Evolutionary conservation across 2,329 filamentous ascomycete genomes (phyloP), one percentile per base, ranked within the genome.

Genomic region (Ilyonectria destructans): DNA sequence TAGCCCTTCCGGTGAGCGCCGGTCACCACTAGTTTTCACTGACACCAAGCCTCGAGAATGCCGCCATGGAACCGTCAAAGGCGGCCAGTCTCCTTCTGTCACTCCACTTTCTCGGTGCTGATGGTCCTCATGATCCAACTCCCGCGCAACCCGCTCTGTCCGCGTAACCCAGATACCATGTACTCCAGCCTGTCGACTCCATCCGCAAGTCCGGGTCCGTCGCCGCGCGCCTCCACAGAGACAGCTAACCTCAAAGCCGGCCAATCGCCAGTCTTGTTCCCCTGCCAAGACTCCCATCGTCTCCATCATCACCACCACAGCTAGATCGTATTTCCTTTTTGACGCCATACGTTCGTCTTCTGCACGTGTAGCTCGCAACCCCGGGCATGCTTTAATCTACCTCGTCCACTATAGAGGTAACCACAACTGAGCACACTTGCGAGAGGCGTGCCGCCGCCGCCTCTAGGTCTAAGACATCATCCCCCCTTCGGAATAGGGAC

Each of bases 251-350:
- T 59, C 35, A 29, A 35, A 37, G 26, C n/a, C 21, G 17, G 55
- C 72, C 69, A 74, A 73, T 72, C 54, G 6, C 45, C 15, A 4
- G 21, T 31, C 8, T 9, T 51, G 7, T 6, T 66, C 67, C 73
- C 72, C 73, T 75, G 73, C 71, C 71, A 75, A 75, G 73, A 65
- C 35, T 64, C 64, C 52, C 55, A 43, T 62, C 40, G 61, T 61
- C 31, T 13, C 43, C 71, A 75, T 73, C 70, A 62, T 49, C 54
- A 45, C 58, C 45, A 62, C 58, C 31, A 13, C 58, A 4, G 12
- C 29, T 23, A n/a, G n/a, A 45, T 17, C 15, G 35, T 26, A n/a
- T 21, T 23, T 26, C 31, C 21, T 54, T 71, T 62, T 43, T 29
- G 8, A 3, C 23, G 23, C 48, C 23, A 10, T 43, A 17, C 33